These are phyloP conservation scores for Aspergillus incahuasiensis DNA, from an alignment of 495 filamentous ascomycete species.

Conservation along the genomic window DNA sequence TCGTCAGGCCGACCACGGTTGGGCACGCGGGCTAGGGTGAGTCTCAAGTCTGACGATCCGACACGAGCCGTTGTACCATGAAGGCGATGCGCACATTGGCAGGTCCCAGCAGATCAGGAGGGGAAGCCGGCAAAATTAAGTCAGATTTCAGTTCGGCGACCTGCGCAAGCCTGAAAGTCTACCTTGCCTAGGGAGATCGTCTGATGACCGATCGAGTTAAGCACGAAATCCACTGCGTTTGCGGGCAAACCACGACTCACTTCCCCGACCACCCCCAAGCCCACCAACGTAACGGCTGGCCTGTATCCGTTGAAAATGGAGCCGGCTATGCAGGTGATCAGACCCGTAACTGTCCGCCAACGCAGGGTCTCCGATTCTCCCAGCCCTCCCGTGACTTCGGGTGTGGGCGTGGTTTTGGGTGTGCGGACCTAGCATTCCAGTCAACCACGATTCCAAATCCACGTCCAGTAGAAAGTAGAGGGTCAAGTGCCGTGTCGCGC, in stretches of 20 bases:
- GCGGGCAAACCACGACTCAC: conserved; percentile 22
- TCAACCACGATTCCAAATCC: conserved; percentile 8
- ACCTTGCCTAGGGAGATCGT: conserved; percentile 21
- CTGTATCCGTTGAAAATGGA: conserved; percentile 25
- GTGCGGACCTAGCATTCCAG: conserved; percentile 34
- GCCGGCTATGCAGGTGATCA: conserved; percentile 41
- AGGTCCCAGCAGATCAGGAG: conserved; percentile 38
- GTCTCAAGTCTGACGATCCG: conserved; percentile 29
- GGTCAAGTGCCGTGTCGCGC: not conserved
- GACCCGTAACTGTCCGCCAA: conserved; percentile 32
- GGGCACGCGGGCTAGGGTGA: conserved; percentile 20
- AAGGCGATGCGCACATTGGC: conserved; percentile 38
- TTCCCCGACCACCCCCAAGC: conserved; percentile 23
- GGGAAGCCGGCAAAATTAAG: conserved; percentile 25
- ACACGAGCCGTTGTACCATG: conserved; percentile 26
- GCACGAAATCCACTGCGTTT: conserved; percentile 26
- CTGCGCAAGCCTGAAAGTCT: conserved; percentile 26
- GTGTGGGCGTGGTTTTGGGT: conserved; percentile 14
- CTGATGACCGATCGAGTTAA: conserved; percentile 20
- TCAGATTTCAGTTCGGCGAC: conserved; percentile 25
- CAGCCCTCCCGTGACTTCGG: conserved; percentile 22
- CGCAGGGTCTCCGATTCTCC: conserved; percentile 32
- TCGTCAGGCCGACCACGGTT: conserved; percentile 31
- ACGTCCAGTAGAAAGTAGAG: not conserved
- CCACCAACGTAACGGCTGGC: conserved; percentile 22